Conservation (phyloP, 768 basidiomycete genomes). For the Punctularia strigosozonata region DNA sequence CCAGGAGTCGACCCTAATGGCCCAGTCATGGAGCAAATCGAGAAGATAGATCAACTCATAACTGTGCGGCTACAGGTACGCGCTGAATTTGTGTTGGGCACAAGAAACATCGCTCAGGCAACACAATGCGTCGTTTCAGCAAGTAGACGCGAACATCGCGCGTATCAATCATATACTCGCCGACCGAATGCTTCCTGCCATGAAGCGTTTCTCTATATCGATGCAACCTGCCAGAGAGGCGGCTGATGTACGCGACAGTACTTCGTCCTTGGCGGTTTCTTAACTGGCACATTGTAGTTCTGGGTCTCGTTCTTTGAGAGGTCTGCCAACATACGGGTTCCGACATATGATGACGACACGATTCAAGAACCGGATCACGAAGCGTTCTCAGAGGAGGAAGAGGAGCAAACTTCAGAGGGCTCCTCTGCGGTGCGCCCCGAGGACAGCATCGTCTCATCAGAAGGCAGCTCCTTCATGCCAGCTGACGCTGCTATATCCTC, state of each 20-base stretch:
- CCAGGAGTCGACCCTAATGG: constrained; percentile 65
- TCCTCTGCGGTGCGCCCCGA: no score
- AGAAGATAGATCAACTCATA: constrained; percentile 92
- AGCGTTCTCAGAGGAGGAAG: constrained; percentile 17
- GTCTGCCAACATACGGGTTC: constrained; percentile 80
- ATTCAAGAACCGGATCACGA: constrained; percentile 13
- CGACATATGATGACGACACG: constrained; percentile 49
- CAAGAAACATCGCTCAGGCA: neutral
- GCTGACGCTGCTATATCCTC: constrained; percentile 64
- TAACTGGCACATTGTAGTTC: constrained; percentile 47
- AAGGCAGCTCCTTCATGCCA: constrained; percentile 61
- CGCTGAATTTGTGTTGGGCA: neutral
- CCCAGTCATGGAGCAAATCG: constrained; percentile 70
- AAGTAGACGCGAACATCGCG: constrained; percentile 90
- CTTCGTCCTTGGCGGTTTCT: neutral
- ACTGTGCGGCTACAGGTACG: constrained; percentile 80
- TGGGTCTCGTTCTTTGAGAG: constrained; percentile 96
- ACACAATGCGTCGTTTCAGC: constrained; percentile 26
- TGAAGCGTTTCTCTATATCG: constrained; percentile 81
- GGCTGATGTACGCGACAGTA: constrained; percentile 52
- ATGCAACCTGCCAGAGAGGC: constrained; percentile 86
- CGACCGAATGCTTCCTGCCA: constrained; percentile 70
- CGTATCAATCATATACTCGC: constrained; percentile 80
- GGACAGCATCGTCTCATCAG: no score
- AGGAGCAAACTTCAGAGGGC: constrained; percentile 1